phyloP scores from a whole-genome alignment of 2,329 filamentous ascomycete genomes.

The Phialophora macrospora region DNA sequence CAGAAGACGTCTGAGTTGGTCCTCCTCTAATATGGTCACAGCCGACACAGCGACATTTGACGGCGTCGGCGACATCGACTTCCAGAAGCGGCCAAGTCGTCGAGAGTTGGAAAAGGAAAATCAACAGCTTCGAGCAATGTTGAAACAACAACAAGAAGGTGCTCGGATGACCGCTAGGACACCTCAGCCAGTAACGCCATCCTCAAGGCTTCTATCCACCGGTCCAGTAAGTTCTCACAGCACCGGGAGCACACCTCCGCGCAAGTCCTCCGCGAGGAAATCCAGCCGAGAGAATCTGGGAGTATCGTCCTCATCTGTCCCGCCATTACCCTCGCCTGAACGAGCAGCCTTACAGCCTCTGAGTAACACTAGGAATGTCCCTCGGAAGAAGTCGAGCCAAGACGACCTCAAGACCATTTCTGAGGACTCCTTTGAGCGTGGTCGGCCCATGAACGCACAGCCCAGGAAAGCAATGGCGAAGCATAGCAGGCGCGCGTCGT shows the following conservation, averaged over 20 bases:
- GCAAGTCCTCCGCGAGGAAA: slow-evolving; percentile 21
- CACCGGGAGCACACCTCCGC: neutral
- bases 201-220: neutral
- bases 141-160: slow-evolving; percentile 34
- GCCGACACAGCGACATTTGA: slow-evolving; percentile 22
- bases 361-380: slow-evolving; percentile 27
- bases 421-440: neutral
- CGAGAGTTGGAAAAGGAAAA: slow-evolving; percentile 39
- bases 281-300: slow-evolving; percentile 11
- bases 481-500: slow-evolving; percentile 11
- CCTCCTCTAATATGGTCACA: slow-evolving; percentile 12
- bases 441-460: slow-evolving; percentile 3
- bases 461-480: slow-evolving; percentile 4
- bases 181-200: slow-evolving; percentile 11
- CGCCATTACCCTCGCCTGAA: slow-evolving; percentile 21
- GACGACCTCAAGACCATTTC: slow-evolving; percentile 21
- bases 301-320: slow-evolving; percentile 24
- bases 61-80: slow-evolving; percentile 30
- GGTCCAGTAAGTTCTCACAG: neutral
- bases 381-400: slow-evolving; percentile 14
- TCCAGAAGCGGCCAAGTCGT: slow-evolving; percentile 34
- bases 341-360: slow-evolving; percentile 27
- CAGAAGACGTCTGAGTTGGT: slow-evolving; percentile 10
- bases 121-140: slow-evolving; percentile 37
- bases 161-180: neutral